These are phyloP conservation scores for Aspergillus ostianus DNA, from an alignment of 495 filamentous ascomycete genomes.

Conservation along the genomic window DNA sequence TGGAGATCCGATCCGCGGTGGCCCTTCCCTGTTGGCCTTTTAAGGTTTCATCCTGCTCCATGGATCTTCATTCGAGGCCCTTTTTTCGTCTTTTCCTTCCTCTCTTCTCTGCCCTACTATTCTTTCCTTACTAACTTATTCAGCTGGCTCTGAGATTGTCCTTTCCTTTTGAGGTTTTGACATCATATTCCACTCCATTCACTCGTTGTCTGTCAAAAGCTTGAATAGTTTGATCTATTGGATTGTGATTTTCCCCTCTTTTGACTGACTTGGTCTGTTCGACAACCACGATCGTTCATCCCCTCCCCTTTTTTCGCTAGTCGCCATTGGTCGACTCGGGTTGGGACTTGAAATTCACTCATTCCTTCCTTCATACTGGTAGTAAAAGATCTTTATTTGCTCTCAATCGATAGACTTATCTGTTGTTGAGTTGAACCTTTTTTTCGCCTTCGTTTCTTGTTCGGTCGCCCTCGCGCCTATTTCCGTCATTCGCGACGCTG, in stretches of 20 bases:
- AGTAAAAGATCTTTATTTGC: not conserved
- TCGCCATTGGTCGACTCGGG: not conserved
- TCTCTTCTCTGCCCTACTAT: slow-evolving; percentile 12
- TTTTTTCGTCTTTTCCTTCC: slow-evolving; percentile 16
- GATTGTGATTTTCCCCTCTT: not conserved
- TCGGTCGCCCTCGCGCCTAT: not conserved
- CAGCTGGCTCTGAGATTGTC: slow-evolving; percentile 18
- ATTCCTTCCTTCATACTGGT: not conserved
- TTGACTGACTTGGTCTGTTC: not conserved
- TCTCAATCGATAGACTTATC: not conserved
- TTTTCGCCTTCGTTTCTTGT: slow-evolving; percentile 1
- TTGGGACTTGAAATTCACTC: not conserved
- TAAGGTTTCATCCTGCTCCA: slow-evolving; percentile 17
- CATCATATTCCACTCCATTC: slow-evolving; percentile 4
- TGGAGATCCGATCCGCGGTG: slow-evolving; percentile 12
- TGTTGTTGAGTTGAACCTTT: not conserved
- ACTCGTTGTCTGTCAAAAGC: slow-evolving; percentile 5
- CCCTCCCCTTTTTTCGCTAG: not conserved
- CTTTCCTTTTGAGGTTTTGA: slow-evolving; percentile 1
- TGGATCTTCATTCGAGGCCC: slow-evolving; percentile 17
- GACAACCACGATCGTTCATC: not conserved
- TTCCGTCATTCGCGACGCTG: slow-evolving; percentile 14
- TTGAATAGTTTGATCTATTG: slow-evolving; percentile 5
- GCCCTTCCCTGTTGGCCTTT: slow-evolving; percentile 13
- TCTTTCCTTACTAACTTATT: slow-evolving; percentile 7